Conservation (phyloP, 352 stramenopile species). For the Phytopythium ostracodes region DNA sequence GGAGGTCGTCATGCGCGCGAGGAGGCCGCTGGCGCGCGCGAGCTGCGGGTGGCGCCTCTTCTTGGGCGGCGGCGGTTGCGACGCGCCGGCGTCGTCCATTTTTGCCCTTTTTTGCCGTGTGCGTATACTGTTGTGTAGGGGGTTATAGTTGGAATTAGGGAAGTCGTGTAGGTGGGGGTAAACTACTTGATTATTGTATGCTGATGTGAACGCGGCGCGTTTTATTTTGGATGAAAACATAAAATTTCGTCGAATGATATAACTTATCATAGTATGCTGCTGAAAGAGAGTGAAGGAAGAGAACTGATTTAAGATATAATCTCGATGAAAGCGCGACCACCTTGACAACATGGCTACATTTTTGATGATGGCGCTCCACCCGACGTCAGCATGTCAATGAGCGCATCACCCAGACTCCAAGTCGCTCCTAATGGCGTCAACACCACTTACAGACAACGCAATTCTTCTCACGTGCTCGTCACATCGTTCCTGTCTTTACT, state of each 20-base stretch:
- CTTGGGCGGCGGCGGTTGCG: conserved; percentile 18
- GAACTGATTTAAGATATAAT: conserved; percentile 13
- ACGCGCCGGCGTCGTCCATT: conserved; percentile 1
- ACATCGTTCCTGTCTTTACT: not conserved
- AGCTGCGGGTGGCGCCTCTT: conserved; percentile 26
- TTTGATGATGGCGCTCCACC: too few relatives aligned
- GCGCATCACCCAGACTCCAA: too few relatives aligned
- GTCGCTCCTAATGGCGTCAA: too few relatives aligned
- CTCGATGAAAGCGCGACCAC: not conserved
- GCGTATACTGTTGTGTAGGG: too few relatives aligned
- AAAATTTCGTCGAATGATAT: not conserved
- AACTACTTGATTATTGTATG: conserved; percentile 13
- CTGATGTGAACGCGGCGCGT: not conserved
- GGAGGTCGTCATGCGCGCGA: conserved; percentile 1
- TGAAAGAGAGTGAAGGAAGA: not conserved
- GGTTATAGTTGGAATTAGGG: not conserved
- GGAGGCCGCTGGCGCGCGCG: not conserved
- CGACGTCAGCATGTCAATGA: too few relatives aligned
- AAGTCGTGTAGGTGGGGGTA: not conserved
- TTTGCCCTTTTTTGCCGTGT: not conserved
- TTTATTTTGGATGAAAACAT: not conserved
- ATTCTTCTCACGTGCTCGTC: not conserved
- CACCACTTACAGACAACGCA: too few relatives aligned
- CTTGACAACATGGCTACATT: conserved; percentile 1
- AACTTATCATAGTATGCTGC: not conserved